Base-by-base conservation (phyloP, 768 basidiomycete species). In the Sistotremastrum suecicum region DNA sequence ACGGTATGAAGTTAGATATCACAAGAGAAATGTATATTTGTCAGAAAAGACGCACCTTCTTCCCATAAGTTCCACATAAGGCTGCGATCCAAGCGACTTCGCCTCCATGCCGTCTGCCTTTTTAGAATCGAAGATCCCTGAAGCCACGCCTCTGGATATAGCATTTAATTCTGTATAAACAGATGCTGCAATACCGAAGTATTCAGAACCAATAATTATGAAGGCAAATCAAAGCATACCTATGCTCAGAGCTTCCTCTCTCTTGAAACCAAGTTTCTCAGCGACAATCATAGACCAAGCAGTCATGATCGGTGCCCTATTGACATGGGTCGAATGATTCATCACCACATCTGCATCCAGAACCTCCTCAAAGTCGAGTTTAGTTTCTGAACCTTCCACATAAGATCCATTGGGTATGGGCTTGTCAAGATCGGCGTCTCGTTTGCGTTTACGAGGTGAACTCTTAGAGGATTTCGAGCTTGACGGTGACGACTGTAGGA, bases 111-210 rank as follows among this genome's bases (percentile, higher is more conserved):
- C 72, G 49, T 66, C 67, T 48, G 71, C 70, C 43, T 71, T 71
- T 30, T 67, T 65, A 51, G 69, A 60, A 43, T 79, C 69, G 55
- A 80, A 80, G 45, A 91, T 72, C 3, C 92, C 90, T 29, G 95
- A 67, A 34, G 82, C 79, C 28, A 88, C 69, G 7, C 89, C 91
- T 59, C 90, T 94, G 31, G 81, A 68, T 36, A 85, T 65, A 1
- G 88, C 88, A 51, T 92, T 94, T 74, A 94, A 76, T 58, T 94
- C 89, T 7, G 91, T 94, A 60, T 90, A 95, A 12, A 82, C 88
- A 41, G 88, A 85, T 4, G 91, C 92, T 90, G 51, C 39, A 36
- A 41, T 9, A 34, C 35, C 8, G 45, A 37, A 39, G 10, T 39
- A 40, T 34, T 47, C 41, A 33, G 34, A 47, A 8, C 35, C 42